Conservation (phyloP, 1,284 basidiomycete species). For the Polyporus tsugae region DNA sequence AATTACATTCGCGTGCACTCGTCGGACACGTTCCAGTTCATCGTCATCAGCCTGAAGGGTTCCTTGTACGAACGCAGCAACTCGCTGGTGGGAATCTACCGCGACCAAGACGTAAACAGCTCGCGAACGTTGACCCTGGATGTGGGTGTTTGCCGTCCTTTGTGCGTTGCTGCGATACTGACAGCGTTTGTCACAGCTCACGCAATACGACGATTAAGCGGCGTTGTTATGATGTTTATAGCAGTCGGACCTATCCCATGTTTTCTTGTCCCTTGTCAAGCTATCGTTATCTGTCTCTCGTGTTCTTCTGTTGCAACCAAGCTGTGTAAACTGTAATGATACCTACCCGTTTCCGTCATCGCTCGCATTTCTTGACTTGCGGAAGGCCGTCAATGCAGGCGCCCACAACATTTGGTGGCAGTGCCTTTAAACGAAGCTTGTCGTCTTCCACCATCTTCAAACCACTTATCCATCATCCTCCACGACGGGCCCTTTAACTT, state of each 20-base stretch:
- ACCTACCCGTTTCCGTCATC: neutral
- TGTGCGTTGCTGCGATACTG: constrained; percentile 1
- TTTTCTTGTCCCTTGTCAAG: constrained; percentile 4
- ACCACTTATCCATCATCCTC: no score
- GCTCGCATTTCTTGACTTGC: no score
- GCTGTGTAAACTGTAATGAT: neutral
- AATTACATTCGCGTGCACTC: constrained; percentile 89
- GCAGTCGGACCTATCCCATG: neutral
- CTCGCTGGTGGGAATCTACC: constrained; percentile 92
- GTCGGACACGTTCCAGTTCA: constrained; percentile 88
- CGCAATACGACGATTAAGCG: constrained; percentile 48
- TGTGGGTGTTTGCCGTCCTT: constrained; percentile 57
- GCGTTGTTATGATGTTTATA: neutral
- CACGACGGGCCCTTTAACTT: no score
- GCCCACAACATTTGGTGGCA: no score
- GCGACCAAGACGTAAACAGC: constrained; percentile 93
- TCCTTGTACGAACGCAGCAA: constrained; percentile 92
- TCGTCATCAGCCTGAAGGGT: constrained; percentile 96
- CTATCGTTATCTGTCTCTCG: neutral
- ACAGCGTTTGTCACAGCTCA: constrained; percentile 43
- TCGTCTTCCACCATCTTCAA: no score
- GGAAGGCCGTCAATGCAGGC: no score
- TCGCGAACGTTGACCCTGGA: constrained; percentile 90
- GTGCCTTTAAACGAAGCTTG: no score
- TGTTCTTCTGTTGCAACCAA: neutral